phyloP scores from a whole-genome alignment of 2,329 filamentous ascomycete genomes.

The Ophiobolus disseminans region DNA sequence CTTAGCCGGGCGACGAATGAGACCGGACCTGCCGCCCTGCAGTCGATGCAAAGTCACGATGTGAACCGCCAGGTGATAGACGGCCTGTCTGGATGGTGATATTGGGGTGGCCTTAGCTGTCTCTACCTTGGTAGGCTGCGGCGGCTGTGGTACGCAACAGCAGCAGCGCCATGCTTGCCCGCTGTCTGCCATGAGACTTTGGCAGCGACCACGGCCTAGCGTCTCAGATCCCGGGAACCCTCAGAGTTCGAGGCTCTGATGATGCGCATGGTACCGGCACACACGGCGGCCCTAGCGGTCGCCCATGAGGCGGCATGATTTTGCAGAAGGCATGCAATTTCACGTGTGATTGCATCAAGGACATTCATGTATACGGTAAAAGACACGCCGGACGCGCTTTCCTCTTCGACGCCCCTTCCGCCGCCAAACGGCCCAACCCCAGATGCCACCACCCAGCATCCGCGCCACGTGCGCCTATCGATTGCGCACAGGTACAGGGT shows the following conservation, averaged over 20 bases:
- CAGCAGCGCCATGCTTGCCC: not conserved
- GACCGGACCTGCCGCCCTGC: slow-evolving; percentile 9
- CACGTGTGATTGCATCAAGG: not conserved
- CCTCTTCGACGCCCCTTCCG: slow-evolving; percentile 23
- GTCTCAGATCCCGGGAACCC: not conserved
- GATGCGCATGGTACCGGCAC: slow-evolving; percentile 3
- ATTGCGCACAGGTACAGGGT: not conserved
- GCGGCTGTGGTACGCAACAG: not conserved
- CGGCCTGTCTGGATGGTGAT: not conserved
- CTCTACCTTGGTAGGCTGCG: not conserved
- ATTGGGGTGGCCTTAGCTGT: too few species aligned
- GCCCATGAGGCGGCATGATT: slow-evolving; percentile 5
- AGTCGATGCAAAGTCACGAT: slow-evolving; percentile 4
- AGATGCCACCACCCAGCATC: slow-evolving; percentile 7
- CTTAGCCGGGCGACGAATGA: slow-evolving; percentile 15
- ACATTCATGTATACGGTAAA: not conserved
- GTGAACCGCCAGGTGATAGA: not conserved
- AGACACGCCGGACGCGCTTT: slow-evolving; percentile 3
- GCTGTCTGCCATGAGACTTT: not conserved
- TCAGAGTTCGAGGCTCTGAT: slow-evolving; percentile 4
- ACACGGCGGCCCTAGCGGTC: slow-evolving; percentile 6
- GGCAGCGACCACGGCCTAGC: not conserved
- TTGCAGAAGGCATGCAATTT: slow-evolving; percentile 4
- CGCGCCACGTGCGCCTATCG: slow-evolving; percentile 15
- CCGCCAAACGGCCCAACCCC: slow-evolving; percentile 1